Percentiles rank a stretch among this genome's conserved stretches.
Evolutionary conservation across 2,329 filamentous ascomycete species (phyloP).

Genomic region (Fusarium mangiferae): DNA sequence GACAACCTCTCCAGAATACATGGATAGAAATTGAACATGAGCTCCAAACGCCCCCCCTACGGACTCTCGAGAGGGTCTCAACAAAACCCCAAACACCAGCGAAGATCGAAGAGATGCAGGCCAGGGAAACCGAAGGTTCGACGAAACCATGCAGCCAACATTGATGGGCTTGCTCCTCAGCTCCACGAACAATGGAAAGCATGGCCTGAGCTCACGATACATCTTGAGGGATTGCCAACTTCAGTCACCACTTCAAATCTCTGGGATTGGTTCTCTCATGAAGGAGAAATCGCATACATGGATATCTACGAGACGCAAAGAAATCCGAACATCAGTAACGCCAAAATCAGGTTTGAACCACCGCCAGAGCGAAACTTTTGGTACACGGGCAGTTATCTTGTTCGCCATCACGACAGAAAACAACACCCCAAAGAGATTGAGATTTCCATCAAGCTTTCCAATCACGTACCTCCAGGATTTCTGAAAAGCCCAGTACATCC

Average conservation of each 20-base stretch:
- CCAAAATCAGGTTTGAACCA: slow-evolving; percentile 66
- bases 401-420: slow-evolving; percentile 40
- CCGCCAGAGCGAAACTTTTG: slow-evolving; percentile 65
- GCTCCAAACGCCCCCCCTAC: not conserved
- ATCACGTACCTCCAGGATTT: slow-evolving; percentile 15
- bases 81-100: not conserved
- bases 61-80: not conserved
- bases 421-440: slow-evolving; percentile 34
- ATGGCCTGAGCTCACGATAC: slow-evolving; percentile 49
- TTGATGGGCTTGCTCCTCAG: not conserved
- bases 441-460: slow-evolving; percentile 23
- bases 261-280: slow-evolving; percentile 60
- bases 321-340: slow-evolving; percentile 45
- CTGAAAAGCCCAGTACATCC: slow-evolving; percentile 30
- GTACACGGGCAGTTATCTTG: slow-evolving; percentile 47
- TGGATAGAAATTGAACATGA: slow-evolving; percentile 4
- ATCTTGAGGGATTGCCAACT: slow-evolving; percentile 48
- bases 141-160: not conserved
- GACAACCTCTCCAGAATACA: not conserved
- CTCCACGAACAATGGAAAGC: slow-evolving; percentile 45
- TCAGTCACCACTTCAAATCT: slow-evolving; percentile 56
- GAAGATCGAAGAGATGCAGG: not conserved
- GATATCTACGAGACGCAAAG: slow-evolving; percentile 56
- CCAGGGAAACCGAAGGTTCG: not conserved
- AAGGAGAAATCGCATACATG: slow-evolving; percentile 66